A percentile compares a stretch with the other conserved stretches of the same genome.
phyloP scores from a whole-genome alignment of 495 filamentous ascomycete species.

The Achaetomiella virescens region DNA sequence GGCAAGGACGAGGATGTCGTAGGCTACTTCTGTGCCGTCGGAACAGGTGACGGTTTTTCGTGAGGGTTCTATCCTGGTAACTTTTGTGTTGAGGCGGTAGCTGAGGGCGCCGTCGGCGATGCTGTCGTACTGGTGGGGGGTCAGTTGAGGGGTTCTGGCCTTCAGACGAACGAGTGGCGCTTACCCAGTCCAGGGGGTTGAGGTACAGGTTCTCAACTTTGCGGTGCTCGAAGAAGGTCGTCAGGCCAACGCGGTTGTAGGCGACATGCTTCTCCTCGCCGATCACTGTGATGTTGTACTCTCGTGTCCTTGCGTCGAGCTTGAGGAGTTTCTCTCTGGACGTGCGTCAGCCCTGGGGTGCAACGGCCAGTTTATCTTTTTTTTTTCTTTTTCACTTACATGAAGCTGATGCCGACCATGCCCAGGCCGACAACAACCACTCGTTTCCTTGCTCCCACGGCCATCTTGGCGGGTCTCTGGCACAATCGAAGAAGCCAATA shows the following conservation, averaged over 20 bases:
- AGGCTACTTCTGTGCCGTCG: slow-evolving; percentile 62
- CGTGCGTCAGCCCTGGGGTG: too few species aligned
- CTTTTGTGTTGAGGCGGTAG: slow-evolving; percentile 79
- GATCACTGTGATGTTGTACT: slow-evolving; percentile 84
- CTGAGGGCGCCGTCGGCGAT: slow-evolving; percentile 60
- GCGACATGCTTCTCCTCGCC: slow-evolving; percentile 89
- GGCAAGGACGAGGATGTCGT: slow-evolving; percentile 84
- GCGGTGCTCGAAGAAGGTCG: slow-evolving; percentile 86
- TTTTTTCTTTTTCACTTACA: slow-evolving; percentile 50
- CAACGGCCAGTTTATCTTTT: too few species aligned
- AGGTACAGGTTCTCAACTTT: slow-evolving; percentile 86
- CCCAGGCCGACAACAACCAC: slow-evolving; percentile 87
- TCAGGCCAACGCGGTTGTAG: slow-evolving; percentile 95
- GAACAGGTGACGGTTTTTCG: slow-evolving; percentile 66
- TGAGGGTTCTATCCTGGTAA: slow-evolving; percentile 60
- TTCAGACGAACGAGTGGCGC: slow-evolving; percentile 14
- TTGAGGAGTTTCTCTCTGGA: slow-evolving; percentile 80
- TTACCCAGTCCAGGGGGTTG: slow-evolving; percentile 83
- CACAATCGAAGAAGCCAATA: not conserved
- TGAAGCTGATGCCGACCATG: slow-evolving; percentile 94
- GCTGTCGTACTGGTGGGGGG: slow-evolving; percentile 27
- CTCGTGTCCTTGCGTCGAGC: slow-evolving; percentile 65
- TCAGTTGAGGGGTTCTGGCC: not conserved
- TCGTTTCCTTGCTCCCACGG: slow-evolving; percentile 49
- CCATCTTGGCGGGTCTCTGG: slow-evolving; percentile 24